Base-by-base conservation (phyloP, 495 filamentous ascomycete genomes). In the Achaetomiella virescens region DNA sequence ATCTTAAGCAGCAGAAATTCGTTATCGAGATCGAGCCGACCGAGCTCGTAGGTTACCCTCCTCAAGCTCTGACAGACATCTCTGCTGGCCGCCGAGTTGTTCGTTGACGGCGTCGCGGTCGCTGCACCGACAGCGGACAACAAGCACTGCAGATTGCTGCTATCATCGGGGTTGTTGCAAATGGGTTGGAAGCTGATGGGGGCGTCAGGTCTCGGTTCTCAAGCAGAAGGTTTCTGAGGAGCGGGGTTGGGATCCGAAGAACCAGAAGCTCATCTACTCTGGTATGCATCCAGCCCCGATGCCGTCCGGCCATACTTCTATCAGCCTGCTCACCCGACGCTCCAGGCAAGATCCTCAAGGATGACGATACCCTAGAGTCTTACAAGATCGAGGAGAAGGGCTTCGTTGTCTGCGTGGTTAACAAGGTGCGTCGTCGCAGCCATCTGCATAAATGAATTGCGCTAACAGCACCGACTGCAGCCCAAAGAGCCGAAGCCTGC, bases 351-450 rank as follows among this genome's bases (percentile, higher is more conserved):
- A 96, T 98, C 59, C 79, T 98, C 57, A 89, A 95, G 73, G 93
- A 98, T 88, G 88, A 86, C 57, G 92, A 96, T 64, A 92, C 92
- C 15, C 86, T 97, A 61, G 90, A 91, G 68, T 88, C 87, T 6
- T 97, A 96, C 77, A 95, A 87, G 74, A 96, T 98, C 55, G 92
- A 98, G 74, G 93, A 97, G 81, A 98, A 97, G 81, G 93, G 93
- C 22, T 97, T 96, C 70, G 86, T 98, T 62, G 95, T 98, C 41
- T 98, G 93, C 72, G 93, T 98, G 82, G 83, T 93, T 42, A 86
- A 85, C 55, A 97, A 97, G 88, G 92, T 96, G 81, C 43, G 72
- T 61, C 15, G 1, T 11, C 20, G 6, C 8, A 31, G 11, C 0
- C 25, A 14, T 27, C 6, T 15, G 1, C 2, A 12, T 27, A 12